A percentile compares a stretch with the other conserved stretches of the same genome.
phyloP scores from a whole-genome alignment of 2,329 filamentous ascomycete genomes.

The Sporothrix schenckii region DNA sequence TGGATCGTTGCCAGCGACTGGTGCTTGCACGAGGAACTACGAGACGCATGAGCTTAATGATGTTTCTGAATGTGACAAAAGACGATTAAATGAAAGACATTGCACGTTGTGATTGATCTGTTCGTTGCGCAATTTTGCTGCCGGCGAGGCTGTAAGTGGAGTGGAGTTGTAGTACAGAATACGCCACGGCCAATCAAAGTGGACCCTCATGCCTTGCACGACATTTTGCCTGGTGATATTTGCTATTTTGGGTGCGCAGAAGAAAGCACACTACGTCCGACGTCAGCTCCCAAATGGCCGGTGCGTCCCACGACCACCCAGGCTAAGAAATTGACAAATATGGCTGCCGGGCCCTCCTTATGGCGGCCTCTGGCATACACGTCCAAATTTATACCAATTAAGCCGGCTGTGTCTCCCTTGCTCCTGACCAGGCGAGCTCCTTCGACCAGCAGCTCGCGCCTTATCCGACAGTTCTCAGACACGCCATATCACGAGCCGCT shows the following conservation, averaged over 20 bases:
- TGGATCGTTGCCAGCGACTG: constrained; percentile 39
- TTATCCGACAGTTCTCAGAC: neutral
- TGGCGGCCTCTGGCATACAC: constrained; percentile 1
- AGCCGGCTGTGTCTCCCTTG: neutral
- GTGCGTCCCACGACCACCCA: neutral
- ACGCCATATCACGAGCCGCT: constrained; percentile 57
- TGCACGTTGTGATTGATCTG: no score
- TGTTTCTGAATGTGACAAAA: neutral
- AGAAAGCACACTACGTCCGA: neutral
- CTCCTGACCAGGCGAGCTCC: neutral
- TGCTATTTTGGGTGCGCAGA: neutral
- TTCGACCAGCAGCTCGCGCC: neutral
- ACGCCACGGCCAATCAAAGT: constrained; percentile 15
- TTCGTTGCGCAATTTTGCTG: no score
- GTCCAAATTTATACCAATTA: neutral
- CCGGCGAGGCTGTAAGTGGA: neutral
- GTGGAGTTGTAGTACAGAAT: neutral
- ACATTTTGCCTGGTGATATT: neutral
- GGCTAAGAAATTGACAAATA: neutral
- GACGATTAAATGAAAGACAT: no score
- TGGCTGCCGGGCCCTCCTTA: neutral
- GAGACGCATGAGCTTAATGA: neutral
- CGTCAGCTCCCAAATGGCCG: neutral
- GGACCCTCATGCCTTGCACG: neutral
- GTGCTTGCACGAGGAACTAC: constrained; percentile 17